Base-by-base conservation (phyloP, 352 stramenopile species). In the Globisporangium spiculum region DNA sequence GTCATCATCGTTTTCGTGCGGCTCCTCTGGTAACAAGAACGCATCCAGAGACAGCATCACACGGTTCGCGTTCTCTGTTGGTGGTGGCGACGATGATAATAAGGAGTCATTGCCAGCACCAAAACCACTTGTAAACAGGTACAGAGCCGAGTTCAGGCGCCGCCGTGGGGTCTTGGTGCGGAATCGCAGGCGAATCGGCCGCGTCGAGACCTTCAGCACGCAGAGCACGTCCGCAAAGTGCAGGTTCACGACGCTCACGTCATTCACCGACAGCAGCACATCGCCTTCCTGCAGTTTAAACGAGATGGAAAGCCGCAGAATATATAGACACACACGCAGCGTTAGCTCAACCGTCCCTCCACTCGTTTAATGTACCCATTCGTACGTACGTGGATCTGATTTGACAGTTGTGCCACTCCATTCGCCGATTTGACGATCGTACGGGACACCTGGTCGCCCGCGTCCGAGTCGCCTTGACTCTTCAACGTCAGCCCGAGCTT, bases 141-240 rank as follows among this genome's bases (percentile, higher is more conserved):
- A 38, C n/a, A 62, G 32, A 14, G 32, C 30, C 4, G 56, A 62
- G n/a, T 38, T 68, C 58, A 63, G 22, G 27, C 68, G 54, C 20
- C 68, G 72, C 5, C 69, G 63, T 46, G 77, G 64, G 0, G 66
- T 75, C 22, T 63, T 69, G 0, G 83, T 76, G 0, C 79, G 83
- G 61, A 93, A 91, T 12, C 83, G 74, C 14, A 93, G 69, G n/a
- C 80, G 80, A 50, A 91, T 90, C 3, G 85, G 85, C 18, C 85
- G 74, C 7, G 79, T 74, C 9, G 85, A 81, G n/a, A 86, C 79
- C 60, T 91, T 93, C 9, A 93, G 63, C n/a, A 91, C 76, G 26
- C 79, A 75, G 20, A 88, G 71, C 44, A 93, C 85, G 48, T 93
- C 83, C 3, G 72, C 74, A 62, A 93, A 90, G 53, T 89, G 75